Conservation (phyloP, 495 filamentous ascomycete species). For the Staphylotrichum tortipilum region DNA sequence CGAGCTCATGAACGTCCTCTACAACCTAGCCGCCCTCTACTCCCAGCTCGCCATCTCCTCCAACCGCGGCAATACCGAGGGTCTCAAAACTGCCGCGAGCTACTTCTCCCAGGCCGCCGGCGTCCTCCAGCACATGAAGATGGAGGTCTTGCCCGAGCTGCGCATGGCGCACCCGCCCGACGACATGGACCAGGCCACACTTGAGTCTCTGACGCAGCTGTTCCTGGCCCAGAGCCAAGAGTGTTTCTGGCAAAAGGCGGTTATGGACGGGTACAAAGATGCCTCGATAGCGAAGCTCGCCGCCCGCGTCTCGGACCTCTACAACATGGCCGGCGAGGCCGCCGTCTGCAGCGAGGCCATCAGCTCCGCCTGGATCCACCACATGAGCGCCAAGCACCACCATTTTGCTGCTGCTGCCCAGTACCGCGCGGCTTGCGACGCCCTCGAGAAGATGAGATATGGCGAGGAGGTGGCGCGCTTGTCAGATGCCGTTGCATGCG, state of each 20-base stretch:
- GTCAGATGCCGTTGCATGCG: slow-evolving; percentile 69
- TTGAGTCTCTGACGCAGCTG: slow-evolving; percentile 76
- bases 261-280: slow-evolving; percentile 89
- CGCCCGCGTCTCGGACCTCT: slow-evolving; percentile 86
- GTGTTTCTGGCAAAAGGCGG: slow-evolving; percentile 96
- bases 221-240: slow-evolving; percentile 90
- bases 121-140: slow-evolving; percentile 71
- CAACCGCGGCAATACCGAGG: slow-evolving; percentile 71
- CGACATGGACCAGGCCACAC: slow-evolving; percentile 85
- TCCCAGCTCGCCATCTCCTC: slow-evolving; percentile 78
- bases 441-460: slow-evolving; percentile 86
- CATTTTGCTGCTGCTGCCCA: slow-evolving; percentile 96
- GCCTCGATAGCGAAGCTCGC: slow-evolving; percentile 84
- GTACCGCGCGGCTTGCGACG: slow-evolving; percentile 87
- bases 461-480: slow-evolving; percentile 91
- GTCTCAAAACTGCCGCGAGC: slow-evolving; percentile 81
- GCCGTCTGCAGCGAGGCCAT: slow-evolving; percentile 82
- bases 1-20: slow-evolving; percentile 88
- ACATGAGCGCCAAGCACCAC: slow-evolving; percentile 94
- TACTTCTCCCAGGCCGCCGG: slow-evolving; percentile 88
- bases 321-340: slow-evolving; percentile 72
- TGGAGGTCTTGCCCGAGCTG: slow-evolving; percentile 72
- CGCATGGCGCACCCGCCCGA: slow-evolving; percentile 72
- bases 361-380: slow-evolving; percentile 94
- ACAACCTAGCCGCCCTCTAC: slow-evolving; percentile 87